Evolutionary conservation across 768 basidiomycete genomes (phyloP).

Genomic region (Trametes cinnabarina): DNA sequence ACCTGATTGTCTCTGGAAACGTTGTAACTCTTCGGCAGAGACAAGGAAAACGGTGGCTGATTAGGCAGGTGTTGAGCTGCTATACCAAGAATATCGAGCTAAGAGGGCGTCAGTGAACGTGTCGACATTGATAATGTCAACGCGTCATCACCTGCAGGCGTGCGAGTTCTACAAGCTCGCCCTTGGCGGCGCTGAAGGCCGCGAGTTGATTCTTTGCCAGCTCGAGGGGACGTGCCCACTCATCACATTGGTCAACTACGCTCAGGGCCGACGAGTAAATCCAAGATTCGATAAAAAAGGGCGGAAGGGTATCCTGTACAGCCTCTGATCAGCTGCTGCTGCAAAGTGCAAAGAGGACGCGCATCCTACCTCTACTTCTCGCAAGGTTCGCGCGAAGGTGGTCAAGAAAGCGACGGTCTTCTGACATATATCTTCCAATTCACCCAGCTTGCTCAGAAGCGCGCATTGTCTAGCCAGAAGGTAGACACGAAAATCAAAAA

Average conservation of each 20-base stretch:
- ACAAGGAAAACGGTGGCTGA: constrained; percentile 68
- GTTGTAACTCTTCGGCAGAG: constrained; percentile 27
- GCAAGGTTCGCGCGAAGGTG: constrained; percentile 70
- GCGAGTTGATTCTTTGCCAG: constrained; percentile 47
- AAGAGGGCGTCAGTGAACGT: neutral
- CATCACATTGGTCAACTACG: constrained; percentile 75
- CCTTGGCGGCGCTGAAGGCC: constrained; percentile 71
- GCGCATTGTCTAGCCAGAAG: constrained; percentile 83
- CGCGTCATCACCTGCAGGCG: constrained; percentile 83
- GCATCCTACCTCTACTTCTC: constrained; percentile 64
- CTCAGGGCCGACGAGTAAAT: constrained; percentile 86
- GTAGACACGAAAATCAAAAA: constrained; percentile 93
- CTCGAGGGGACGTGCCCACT: constrained; percentile 55
- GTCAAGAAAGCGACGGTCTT: constrained; percentile 75
- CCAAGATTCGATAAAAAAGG: constrained; percentile 90
- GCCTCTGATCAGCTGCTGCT: neutral
- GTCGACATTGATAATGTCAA: no score
- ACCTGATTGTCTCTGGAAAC: constrained; percentile 20
- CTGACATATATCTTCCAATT: constrained; percentile 66
- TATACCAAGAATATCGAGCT: constrained; percentile 89
- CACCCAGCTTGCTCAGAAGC: constrained; percentile 67
- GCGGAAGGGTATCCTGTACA: constrained; percentile 48
- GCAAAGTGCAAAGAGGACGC: neutral
- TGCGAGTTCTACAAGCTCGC: constrained; percentile 89
- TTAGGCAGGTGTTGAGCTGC: constrained; percentile 67